phyloP scores from a whole-genome alignment of 2,329 filamentous ascomycete species.

The Beauveria pseudobassiana region DNA sequence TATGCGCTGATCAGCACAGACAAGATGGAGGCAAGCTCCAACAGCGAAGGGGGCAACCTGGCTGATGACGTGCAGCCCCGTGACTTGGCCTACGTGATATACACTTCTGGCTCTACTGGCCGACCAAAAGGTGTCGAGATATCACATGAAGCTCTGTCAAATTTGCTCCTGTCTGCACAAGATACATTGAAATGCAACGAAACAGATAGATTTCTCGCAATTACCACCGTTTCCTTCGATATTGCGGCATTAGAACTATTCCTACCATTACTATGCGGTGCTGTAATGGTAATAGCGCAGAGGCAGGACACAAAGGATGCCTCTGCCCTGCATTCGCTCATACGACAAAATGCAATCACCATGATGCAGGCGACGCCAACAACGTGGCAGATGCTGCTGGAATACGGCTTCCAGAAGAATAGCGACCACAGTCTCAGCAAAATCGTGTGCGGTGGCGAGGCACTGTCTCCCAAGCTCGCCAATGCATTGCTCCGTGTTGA shows the following conservation, averaged over 20 bases:
- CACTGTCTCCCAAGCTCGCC: background rate
- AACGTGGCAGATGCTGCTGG: background rate
- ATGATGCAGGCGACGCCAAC: background rate
- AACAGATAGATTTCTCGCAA: background rate
- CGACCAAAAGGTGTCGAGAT: background rate
- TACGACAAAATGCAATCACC: background rate
- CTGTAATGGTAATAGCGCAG: background rate
- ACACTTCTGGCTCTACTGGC: background rate
- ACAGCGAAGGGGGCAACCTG: background rate
- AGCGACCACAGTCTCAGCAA: too few species aligned
- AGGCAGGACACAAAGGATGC: background rate
- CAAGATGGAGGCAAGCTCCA: background rate
- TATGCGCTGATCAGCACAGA: too few species aligned
- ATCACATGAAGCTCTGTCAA: background rate
- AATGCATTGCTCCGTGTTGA: background rate
- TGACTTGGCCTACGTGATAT: background rate
- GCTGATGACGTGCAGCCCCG: background rate
- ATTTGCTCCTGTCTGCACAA: background rate
- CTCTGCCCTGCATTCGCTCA: background rate
- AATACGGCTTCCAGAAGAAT: background rate
- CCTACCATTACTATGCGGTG: background rate
- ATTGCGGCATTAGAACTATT: background rate
- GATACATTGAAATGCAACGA: background rate
- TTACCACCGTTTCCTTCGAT: background rate
- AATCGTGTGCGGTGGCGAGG: background rate